phyloP scores from a whole-genome alignment of 2,329 filamentous ascomycete genomes.

The Clarireedia sp. region DNA sequence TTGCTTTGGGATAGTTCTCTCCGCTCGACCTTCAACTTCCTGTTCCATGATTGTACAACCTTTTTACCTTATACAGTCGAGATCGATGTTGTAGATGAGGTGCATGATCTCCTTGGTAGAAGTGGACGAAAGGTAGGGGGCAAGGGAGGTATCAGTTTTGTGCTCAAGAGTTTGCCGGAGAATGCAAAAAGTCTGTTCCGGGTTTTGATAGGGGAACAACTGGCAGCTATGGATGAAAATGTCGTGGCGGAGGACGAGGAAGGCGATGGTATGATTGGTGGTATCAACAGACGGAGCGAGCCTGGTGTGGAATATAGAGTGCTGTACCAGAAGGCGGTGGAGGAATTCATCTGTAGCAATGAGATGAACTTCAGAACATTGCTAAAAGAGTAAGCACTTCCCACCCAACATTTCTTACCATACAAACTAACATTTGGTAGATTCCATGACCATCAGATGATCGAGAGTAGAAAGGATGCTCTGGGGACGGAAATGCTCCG shows the following conservation, averaged over 20 bases:
- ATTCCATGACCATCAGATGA: constrained; percentile 97
- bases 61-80: constrained; percentile 69
- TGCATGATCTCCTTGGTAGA: constrained; percentile 78
- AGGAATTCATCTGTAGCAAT: constrained; percentile 94
- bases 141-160: constrained; percentile 85
- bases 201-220: constrained; percentile 74
- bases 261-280: constrained; percentile 24
- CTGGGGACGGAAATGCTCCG: constrained; percentile 79
- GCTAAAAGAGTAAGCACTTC: constrained; percentile 68
- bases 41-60: constrained; percentile 92
- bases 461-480: constrained; percentile 78
- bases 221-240: constrained; percentile 56
- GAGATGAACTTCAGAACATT: constrained; percentile 93
- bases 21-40: constrained; percentile 74
- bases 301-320: constrained; percentile 80
- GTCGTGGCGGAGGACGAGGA: constrained; percentile 35
- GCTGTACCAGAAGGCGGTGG: constrained; percentile 89
- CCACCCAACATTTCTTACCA: constrained; percentile 21
- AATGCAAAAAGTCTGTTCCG: constrained; percentile 85
- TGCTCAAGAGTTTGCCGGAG: constrained; percentile 81
- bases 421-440: constrained; percentile 32
- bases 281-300: constrained; percentile 23
- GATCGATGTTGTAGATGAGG: constrained; percentile 79
- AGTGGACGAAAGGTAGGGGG: constrained; percentile 74
- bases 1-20: constrained; percentile 83